Percentiles rank a stretch among this genome's conserved stretches.
Conservation (phyloP, 306 rosid species). For the Acacia melanoxylon region DNA sequence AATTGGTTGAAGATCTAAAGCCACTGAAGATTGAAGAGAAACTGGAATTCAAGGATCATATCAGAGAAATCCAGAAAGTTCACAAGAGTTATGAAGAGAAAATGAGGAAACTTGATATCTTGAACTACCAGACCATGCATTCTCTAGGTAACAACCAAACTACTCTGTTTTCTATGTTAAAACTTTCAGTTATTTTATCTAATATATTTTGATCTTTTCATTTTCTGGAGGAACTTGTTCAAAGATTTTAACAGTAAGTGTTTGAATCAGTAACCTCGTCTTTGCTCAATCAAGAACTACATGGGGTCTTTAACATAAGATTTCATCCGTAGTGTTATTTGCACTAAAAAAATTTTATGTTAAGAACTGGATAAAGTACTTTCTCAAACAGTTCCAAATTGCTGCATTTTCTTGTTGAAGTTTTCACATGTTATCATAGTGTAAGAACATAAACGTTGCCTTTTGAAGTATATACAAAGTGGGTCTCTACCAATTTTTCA, state of each 20-base stretch:
- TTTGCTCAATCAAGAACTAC: neutral
- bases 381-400: neutral
- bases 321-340: too few species aligned
- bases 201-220: neutral
- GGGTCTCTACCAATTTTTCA: slow-evolving; percentile 7
- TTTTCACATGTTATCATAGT: neutral
- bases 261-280: neutral
- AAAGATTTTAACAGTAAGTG: neutral
- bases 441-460: neutral
- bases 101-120: slow-evolving; percentile 64
- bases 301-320: too few species aligned
- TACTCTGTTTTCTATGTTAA: neutral
- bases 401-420: neutral
- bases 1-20: slow-evolving; percentile 40
- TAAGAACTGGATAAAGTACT: neutral
- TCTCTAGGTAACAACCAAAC: slow-evolving; percentile 56
- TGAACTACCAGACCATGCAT: slow-evolving; percentile 78
- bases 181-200: neutral
- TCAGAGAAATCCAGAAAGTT: slow-evolving; percentile 60
- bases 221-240: neutral
- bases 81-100: slow-evolving; percentile 57
- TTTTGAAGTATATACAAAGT: neutral
- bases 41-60: slow-evolving; percentile 51
- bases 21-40: slow-evolving; percentile 57
- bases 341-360: too few species aligned